These are phyloP conservation scores for Fusarium foetens DNA, from an alignment of 2,329 filamentous ascomycete species.

Conservation along the genomic window DNA sequence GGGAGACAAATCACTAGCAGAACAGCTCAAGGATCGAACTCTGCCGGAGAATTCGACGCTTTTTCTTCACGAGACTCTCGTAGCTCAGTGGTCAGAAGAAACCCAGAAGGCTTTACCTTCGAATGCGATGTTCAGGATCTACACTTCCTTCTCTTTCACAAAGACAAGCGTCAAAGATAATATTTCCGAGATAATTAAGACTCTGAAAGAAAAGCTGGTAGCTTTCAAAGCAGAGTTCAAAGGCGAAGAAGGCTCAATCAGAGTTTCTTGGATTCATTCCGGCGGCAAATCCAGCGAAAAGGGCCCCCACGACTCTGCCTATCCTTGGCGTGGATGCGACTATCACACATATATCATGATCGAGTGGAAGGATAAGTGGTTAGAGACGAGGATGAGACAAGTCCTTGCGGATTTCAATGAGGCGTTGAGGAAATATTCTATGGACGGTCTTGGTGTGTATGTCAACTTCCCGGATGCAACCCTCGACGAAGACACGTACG, in stretches of 20 bases:
- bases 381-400: slow-evolving; percentile 42
- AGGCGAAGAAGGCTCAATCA: slow-evolving; percentile 30
- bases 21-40: slow-evolving; percentile 40
- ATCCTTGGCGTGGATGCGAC: slow-evolving; percentile 43
- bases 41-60: neutral
- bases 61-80: slow-evolving; percentile 1
- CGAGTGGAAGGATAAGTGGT: slow-evolving; percentile 47
- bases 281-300: slow-evolving; percentile 29
- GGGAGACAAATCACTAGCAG: fast-evolving
- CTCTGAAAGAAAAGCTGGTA: slow-evolving; percentile 20
- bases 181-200: neutral
- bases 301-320: slow-evolving; percentile 37
- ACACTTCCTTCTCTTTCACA: neutral
- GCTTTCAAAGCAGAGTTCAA: slow-evolving; percentile 31
- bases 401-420: slow-evolving; percentile 2
- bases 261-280: slow-evolving; percentile 46
- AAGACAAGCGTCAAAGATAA: neutral
- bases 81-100: slow-evolving; percentile 6
- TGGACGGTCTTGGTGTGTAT: slow-evolving; percentile 39
- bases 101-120: neutral
- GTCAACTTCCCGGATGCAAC: slow-evolving; percentile 46
- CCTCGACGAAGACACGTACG: slow-evolving; percentile 12
- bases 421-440: slow-evolving; percentile 33
- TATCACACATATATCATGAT: slow-evolving; percentile 48
- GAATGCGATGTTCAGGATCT: neutral